phyloP scores from a whole-genome alignment of 306 rosid genomes.

The Fragaria vesca region DNA sequence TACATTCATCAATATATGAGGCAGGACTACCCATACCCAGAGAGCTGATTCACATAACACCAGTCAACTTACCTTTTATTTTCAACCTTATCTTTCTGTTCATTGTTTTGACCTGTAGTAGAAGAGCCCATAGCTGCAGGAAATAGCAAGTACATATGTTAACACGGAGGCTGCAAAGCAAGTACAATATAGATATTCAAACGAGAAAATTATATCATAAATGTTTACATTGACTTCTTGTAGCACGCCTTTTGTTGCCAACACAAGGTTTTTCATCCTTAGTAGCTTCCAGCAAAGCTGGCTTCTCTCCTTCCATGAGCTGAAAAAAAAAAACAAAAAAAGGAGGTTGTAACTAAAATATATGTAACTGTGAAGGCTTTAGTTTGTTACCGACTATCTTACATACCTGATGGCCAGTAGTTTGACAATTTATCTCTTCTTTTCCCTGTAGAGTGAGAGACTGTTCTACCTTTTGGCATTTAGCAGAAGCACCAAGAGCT shows the following conservation, averaged over 20 bases:
- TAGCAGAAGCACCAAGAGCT: constrained; percentile 6
- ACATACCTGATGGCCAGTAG: constrained; percentile 38
- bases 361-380: constrained; percentile 16
- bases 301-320: constrained; percentile 50
- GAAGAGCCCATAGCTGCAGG: constrained; percentile 63
- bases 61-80: constrained; percentile 58
- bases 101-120: constrained; percentile 37
- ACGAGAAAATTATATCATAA: background rate
- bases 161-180: constrained; percentile 14
- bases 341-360: constrained; percentile 6
- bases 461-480: background rate
- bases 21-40: constrained; percentile 5
- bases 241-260: constrained; percentile 34
- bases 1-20: background rate
- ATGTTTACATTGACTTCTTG: constrained; percentile 65
- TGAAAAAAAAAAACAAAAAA: constrained; percentile 14
- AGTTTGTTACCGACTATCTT: background rate
- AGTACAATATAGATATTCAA: background rate
- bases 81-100: constrained; percentile 53
- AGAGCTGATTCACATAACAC: background rate
- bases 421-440: constrained; percentile 34
- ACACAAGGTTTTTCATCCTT: constrained; percentile 30
- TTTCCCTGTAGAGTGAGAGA: constrained; percentile 42
- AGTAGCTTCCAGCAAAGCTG: constrained; percentile 24
- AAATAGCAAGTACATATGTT: constrained; percentile 15